Conservation (phyloP, 2,329 filamentous ascomycete genomes). For the Huntiella moniliformis region DNA sequence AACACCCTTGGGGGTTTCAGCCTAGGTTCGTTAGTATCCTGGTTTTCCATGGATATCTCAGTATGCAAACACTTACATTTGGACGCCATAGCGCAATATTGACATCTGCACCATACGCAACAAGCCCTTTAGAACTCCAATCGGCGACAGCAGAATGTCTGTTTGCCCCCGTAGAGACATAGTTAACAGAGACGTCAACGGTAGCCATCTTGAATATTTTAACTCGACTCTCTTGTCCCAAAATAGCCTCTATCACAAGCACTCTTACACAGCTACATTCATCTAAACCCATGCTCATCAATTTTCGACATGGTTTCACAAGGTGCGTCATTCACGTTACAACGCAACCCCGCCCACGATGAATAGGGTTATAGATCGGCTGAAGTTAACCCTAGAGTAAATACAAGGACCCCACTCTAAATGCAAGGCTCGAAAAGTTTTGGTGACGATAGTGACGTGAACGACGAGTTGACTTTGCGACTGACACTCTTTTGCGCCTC, state of each 20-base stretch:
- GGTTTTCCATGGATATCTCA: background rate
- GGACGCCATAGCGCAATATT: slow-evolving; percentile 83
- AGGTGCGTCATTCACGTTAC: background rate
- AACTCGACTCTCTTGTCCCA: slow-evolving; percentile 10
- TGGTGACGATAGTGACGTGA: background rate
- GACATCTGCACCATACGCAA: slow-evolving; percentile 78
- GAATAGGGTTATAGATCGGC: background rate
- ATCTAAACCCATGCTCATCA: background rate
- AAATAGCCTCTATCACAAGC: background rate
- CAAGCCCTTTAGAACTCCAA: slow-evolving; percentile 55
- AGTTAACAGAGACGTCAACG: slow-evolving; percentile 15
- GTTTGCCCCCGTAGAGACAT: slow-evolving; percentile 69
- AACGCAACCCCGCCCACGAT: slow-evolving; percentile 1
- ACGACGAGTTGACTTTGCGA: background rate
- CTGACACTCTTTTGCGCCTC: background rate
- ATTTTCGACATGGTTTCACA: slow-evolving; percentile 11
- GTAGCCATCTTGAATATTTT: background rate
- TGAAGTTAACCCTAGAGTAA: background rate
- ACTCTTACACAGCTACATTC: background rate
- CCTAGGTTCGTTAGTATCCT: slow-evolving; percentile 16
- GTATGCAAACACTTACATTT: slow-evolving; percentile 31
- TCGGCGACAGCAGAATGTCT: slow-evolving; percentile 77
- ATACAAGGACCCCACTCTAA: slow-evolving; percentile 3
- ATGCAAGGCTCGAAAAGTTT: slow-evolving; percentile 11
- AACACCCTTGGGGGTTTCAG: slow-evolving; percentile 34